Conservation (phyloP, 2,329 filamentous ascomycete species). For the Cyphellophora europaea region DNA sequence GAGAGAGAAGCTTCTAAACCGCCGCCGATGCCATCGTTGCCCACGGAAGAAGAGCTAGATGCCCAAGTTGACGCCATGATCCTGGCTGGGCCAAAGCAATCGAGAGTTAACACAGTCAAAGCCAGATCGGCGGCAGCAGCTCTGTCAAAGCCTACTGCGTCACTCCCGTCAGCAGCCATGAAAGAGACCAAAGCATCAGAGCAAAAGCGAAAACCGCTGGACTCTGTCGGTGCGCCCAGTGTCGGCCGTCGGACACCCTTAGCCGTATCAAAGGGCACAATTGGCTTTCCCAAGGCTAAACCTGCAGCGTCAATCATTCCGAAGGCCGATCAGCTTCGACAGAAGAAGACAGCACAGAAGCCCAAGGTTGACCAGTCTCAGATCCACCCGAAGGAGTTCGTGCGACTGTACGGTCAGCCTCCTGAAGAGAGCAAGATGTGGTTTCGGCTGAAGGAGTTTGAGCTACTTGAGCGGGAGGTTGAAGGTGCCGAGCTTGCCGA, state of each 20-base stretch:
- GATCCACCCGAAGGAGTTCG: conserved; percentile 32
- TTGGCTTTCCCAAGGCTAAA: conserved; percentile 77
- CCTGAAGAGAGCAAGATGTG: conserved; percentile 35
- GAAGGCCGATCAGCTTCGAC: conserved; percentile 4
- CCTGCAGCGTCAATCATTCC: conserved; percentile 34
- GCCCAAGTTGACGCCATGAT: conserved; percentile 58
- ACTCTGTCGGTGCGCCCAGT: conserved; percentile 8
- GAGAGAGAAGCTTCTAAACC: conserved; percentile 16
- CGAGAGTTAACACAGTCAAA: conserved; percentile 28
- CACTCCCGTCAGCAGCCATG: conserved; percentile 21
- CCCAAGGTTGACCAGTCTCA: conserved; percentile 19
- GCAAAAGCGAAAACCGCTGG: conserved; percentile 30
- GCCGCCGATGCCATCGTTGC: not conserved
- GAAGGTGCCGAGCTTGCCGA: conserved; percentile 21
- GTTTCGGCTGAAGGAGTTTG: conserved; percentile 28
- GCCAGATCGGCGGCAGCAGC: conserved; percentile 32
- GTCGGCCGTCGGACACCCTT: conserved; percentile 30
- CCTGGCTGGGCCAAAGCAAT: conserved; percentile 46
- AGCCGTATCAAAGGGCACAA: conserved; percentile 65
- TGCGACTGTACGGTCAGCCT: conserved; percentile 32
- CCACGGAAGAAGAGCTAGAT: conserved; percentile 20
- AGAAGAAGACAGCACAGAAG: conserved; percentile 21
- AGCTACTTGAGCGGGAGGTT: conserved; percentile 26
- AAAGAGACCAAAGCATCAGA: conserved; percentile 27
- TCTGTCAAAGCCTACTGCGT: conserved; percentile 25